Percentiles rank a stretch among this genome's conserved stretches.
Conservation (phyloP, 441 rosid species). For the Eruca vesicaria region DNA sequence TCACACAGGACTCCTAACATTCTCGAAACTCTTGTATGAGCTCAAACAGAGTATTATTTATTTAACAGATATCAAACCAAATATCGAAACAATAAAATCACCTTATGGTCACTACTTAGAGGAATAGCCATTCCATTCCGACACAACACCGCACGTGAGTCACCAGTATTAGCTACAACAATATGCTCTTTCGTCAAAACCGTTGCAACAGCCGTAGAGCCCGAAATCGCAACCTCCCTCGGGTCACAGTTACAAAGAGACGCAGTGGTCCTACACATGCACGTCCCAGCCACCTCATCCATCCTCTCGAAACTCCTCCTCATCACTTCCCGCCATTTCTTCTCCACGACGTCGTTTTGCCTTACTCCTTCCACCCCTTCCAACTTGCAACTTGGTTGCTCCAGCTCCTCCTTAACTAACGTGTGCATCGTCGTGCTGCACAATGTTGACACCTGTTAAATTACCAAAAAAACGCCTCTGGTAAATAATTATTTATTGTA, state of each 20-base stretch:
- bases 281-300: conserved; percentile 57
- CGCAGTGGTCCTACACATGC: conserved; percentile 44
- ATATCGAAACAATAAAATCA: background rate
- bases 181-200: conserved; percentile 50
- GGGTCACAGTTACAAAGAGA: conserved; percentile 46
- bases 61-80: background rate
- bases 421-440: conserved; percentile 71
- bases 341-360: conserved; percentile 26
- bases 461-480: background rate
- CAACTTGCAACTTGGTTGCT: conserved; percentile 27
- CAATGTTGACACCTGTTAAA: conserved; percentile 63
- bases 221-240: conserved; percentile 46
- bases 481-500: background rate
- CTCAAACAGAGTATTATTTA: background rate
- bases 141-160: conserved; percentile 82
- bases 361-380: conserved; percentile 1
- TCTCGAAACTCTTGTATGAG: background rate
- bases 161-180: conserved; percentile 77
- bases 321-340: conserved; percentile 55
- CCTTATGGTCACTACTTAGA: conserved; percentile 76
- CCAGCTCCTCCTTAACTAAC: conserved; percentile 56
- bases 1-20: background rate
- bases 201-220: conserved; percentile 72
- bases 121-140: conserved; percentile 59
- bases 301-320: conserved; percentile 49